Evolutionary conservation across 306 rosid species (phyloP).

Genomic region (Mimosa pudica): DNA sequence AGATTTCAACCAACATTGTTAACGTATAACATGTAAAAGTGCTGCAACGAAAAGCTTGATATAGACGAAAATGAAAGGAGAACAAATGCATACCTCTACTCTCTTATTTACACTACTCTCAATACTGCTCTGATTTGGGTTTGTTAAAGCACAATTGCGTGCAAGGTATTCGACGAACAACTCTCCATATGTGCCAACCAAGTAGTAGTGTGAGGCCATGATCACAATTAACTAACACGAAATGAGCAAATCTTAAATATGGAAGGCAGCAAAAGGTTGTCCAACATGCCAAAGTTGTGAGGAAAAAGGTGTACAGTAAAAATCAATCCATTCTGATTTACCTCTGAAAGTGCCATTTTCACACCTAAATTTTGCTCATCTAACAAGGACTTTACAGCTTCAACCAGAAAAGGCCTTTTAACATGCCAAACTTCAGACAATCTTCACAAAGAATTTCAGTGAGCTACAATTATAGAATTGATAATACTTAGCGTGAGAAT

Average conservation of each 20-base stretch:
- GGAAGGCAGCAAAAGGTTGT: constrained; percentile 28
- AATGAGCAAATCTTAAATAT: constrained; percentile 26
- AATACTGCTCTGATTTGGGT: constrained; percentile 50
- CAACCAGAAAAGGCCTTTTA: constrained; percentile 74
- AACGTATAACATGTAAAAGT: no score
- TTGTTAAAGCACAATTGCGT: constrained; percentile 73
- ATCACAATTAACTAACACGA: constrained; percentile 82
- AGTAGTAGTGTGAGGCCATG: constrained; percentile 96
- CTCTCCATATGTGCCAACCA: constrained; percentile 95
- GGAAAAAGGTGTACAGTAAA: background rate
- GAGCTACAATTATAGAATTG: constrained; percentile 36
- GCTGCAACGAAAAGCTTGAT: background rate
- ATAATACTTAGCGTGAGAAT: constrained; percentile 20
- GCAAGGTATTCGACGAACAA: constrained; percentile 86
- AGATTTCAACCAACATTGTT: no score
- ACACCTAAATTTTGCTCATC: constrained; percentile 85
- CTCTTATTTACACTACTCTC: constrained; percentile 61
- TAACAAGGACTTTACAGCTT: constrained; percentile 75
- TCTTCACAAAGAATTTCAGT: constrained; percentile 54
- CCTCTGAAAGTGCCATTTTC: constrained; percentile 88
- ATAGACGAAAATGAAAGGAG: constrained; percentile 2
- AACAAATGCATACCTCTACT: constrained; percentile 65
- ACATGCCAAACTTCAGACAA: constrained; percentile 90
- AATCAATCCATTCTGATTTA: constrained; percentile 30
- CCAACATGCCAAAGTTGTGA: background rate